phyloP scores from a whole-genome alignment of 2,329 filamentous ascomycete genomes.

The Paecilomyces sp. region DNA sequence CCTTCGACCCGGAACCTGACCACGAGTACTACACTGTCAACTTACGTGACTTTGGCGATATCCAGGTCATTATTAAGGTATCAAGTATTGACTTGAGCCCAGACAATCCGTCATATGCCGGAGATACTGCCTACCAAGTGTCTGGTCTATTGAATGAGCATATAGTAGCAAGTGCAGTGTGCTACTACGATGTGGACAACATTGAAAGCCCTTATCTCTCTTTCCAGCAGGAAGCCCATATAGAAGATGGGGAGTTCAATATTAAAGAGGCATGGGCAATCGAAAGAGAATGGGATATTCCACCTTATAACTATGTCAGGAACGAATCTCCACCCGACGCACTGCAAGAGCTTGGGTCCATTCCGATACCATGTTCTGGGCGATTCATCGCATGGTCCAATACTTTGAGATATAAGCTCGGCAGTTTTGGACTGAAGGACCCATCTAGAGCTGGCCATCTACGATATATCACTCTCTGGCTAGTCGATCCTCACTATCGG shows the following conservation, averaged over 20 bases:
- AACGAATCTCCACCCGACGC: background rate
- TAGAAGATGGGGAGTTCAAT: background rate
- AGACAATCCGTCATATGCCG: background rate
- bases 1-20: slow-evolving; percentile 3
- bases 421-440: slow-evolving; percentile 8
- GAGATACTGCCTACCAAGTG: background rate
- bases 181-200: slow-evolving; percentile 7
- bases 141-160: slow-evolving; percentile 5
- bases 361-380: slow-evolving; percentile 4
- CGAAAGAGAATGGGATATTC: background rate
- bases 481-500: slow-evolving; percentile 12
- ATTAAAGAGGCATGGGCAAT: background rate
- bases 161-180: slow-evolving; percentile 4
- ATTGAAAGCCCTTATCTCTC: slow-evolving; percentile 3
- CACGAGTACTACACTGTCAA: slow-evolving; percentile 4
- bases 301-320: background rate
- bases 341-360: slow-evolving; percentile 1
- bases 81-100: slow-evolving; percentile 5
- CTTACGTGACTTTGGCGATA: slow-evolving; percentile 3
- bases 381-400: slow-evolving; percentile 8
- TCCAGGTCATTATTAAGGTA: slow-evolving; percentile 4
- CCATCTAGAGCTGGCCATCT: slow-evolving; percentile 6
- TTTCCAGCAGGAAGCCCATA: slow-evolving; percentile 3
- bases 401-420: slow-evolving; percentile 6
- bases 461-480: slow-evolving; percentile 8